Conservation (phyloP, 768 basidiomycete species). For the Amanita inopinata region DNA sequence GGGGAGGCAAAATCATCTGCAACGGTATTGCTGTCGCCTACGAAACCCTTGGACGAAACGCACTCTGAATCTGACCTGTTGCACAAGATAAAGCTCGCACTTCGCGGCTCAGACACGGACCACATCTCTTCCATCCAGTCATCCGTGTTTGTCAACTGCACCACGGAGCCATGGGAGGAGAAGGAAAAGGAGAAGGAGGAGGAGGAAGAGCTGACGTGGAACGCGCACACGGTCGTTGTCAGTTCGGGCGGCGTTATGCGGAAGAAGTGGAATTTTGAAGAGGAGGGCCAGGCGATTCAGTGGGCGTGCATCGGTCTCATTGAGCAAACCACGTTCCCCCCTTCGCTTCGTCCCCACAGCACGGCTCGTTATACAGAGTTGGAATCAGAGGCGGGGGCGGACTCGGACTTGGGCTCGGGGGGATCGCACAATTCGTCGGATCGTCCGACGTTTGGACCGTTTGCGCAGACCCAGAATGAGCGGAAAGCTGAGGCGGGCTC, state of each 20-base stretch:
- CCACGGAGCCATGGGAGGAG: constrained; percentile 30
- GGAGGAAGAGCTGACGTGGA: constrained; percentile 69
- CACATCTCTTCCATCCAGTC: constrained; percentile 31
- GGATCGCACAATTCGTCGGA: constrained; percentile 14
- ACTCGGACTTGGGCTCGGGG: constrained; percentile 11
- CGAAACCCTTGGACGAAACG: constrained; percentile 13
- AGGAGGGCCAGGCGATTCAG: constrained; percentile 65
- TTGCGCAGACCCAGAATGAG: constrained; percentile 33
- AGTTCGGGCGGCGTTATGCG: constrained; percentile 58
- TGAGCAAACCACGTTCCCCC: constrained; percentile 33
- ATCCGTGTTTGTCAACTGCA: constrained; percentile 26
- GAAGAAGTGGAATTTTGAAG: constrained; percentile 67
- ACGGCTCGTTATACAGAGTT: constrained; percentile 19
- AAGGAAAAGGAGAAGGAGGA: no score
- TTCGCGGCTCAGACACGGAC: constrained; percentile 34
- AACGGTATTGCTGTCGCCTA: constrained; percentile 27
- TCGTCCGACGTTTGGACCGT: constrained; percentile 46
- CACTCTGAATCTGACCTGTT: constrained; percentile 34
- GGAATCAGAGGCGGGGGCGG: constrained; percentile 19
- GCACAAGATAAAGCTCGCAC: constrained; percentile 46
- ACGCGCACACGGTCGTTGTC: constrained; percentile 49
- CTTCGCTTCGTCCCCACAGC: constrained; percentile 18
- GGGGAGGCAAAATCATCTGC: constrained; percentile 35
- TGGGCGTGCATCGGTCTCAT: constrained; percentile 74
- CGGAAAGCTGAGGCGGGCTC: constrained; percentile 27